Evolutionary conservation across 2,329 filamentous ascomycete species (phyloP).

Genomic region (Phialophora verrucosa): DNA sequence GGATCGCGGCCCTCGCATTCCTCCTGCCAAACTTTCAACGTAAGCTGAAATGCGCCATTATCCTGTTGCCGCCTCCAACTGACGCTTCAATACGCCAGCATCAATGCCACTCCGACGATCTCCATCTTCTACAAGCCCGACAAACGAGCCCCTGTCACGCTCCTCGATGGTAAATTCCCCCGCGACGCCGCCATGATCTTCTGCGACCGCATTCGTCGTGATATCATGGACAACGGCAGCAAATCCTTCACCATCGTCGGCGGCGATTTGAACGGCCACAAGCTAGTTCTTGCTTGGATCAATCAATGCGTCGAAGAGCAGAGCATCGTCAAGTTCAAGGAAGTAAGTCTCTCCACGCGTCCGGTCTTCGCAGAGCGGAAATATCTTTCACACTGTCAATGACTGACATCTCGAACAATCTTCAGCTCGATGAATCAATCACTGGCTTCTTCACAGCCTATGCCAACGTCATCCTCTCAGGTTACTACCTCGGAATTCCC

Average conservation of each 20-base stretch:
- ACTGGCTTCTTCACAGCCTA: conserved; percentile 28
- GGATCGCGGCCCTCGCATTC: conserved; percentile 33
- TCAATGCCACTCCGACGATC: conserved; percentile 30
- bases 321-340: conserved; percentile 30
- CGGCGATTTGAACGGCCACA: conserved; percentile 25
- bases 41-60: conserved; percentile 3
- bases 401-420: not conserved
- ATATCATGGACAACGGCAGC: conserved; percentile 32
- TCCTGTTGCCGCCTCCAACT: not conserved
- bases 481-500: conserved; percentile 31
- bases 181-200: conserved; percentile 35
- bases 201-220: conserved; percentile 33
- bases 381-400: not conserved
- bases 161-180: conserved; percentile 28
- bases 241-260: conserved; percentile 36
- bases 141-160: conserved; percentile 19
- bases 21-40: conserved; percentile 31
- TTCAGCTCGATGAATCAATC: conserved; percentile 27
- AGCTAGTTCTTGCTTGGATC: conserved; percentile 33
- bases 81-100: conserved; percentile 13
- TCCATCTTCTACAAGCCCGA: conserved; percentile 32
- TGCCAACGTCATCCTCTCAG: conserved; percentile 30
- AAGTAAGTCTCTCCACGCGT: conserved; percentile 14
- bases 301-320: conserved; percentile 26
- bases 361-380: not conserved